Conservation (phyloP, 2,329 filamentous ascomycete species). For the Pseudocercospora macadamiae region DNA sequence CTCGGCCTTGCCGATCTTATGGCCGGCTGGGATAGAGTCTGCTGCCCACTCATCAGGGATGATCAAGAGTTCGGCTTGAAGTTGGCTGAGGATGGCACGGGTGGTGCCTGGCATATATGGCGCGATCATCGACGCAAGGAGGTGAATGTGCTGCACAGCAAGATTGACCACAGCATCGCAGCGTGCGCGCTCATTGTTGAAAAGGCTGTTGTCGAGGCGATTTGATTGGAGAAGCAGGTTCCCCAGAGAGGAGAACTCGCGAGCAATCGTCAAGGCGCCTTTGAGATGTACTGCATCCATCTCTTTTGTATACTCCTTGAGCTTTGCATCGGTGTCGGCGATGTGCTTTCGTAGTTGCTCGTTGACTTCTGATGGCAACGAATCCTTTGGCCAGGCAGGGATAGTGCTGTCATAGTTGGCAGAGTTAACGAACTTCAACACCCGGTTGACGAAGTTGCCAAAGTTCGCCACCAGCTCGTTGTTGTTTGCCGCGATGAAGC, state of each 20-base stretch:
- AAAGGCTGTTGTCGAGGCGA: slow-evolving; percentile 64
- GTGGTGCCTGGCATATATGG: slow-evolving; percentile 87
- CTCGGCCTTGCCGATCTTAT: slow-evolving; percentile 78
- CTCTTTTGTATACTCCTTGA: slow-evolving; percentile 68
- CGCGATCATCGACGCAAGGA: slow-evolving; percentile 75
- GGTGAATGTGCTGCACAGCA: slow-evolving; percentile 81
- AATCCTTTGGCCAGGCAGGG: slow-evolving; percentile 49
- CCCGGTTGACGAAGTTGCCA: slow-evolving; percentile 60
- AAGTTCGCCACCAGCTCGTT: slow-evolving; percentile 80
- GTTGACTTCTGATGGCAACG: slow-evolving; percentile 50
- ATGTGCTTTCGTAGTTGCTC: slow-evolving; percentile 46
- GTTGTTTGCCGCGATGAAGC: slow-evolving; percentile 84
- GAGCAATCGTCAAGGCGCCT: slow-evolving; percentile 64
- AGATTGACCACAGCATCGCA: slow-evolving; percentile 70
- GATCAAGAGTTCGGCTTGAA: slow-evolving; percentile 53
- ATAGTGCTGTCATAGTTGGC: slow-evolving; percentile 70
- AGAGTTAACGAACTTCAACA: slow-evolving; percentile 71
- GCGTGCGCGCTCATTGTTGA: slow-evolving; percentile 60
- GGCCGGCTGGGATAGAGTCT: slow-evolving; percentile 65
- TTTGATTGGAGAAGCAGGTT: slow-evolving; percentile 64
- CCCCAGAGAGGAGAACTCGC: slow-evolving; percentile 67
- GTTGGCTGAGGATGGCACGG: slow-evolving; percentile 74
- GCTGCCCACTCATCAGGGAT: slow-evolving; percentile 63
- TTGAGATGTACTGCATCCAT: slow-evolving; percentile 74
- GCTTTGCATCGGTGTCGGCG: slow-evolving; percentile 65